Evolutionary conservation across 441 rosid species (phyloP), one percentile per base, ranked within the genome.

Genomic region (Aquilaria agallochum): DNA sequence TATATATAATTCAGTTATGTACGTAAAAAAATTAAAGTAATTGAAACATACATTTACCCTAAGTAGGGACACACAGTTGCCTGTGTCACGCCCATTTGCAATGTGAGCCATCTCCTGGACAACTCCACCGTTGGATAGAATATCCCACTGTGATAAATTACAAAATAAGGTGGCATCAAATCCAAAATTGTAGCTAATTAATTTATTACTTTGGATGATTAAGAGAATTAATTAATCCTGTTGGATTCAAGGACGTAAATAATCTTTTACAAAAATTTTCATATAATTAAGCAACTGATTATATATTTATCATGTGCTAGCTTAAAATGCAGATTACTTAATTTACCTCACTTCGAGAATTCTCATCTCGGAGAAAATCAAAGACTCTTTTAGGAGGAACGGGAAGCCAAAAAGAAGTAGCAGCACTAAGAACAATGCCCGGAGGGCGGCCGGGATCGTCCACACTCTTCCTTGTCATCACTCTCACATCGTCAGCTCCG

Each of bases 381-480:
- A 95, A 89, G 49, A 90, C 81, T 32, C 62, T 62, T 45, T 77
- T 76, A 0, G 89, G 97, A 0, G 92, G 62, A 59, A 77, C 90
- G 2, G 98, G 92, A 53, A 92, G 78, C 99, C 98, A 95, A 65
- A 92, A 88, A 11, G 99, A 89, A 77, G 98, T 84, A 9, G 96
- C 93, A 33, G 93, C 96, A 57, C 89, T 82, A 4, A 95, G 84
- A 46, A 89, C 87, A 71, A 85, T 74, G 15, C 99, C 98, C 0
- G 88, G 88, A 47, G 98, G 97, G 60, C 84, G 75, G 48, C 99
- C 99, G 4, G 95, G 98, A 64, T 89, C 97, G 62, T 79, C 81
- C 0, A 85, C 51, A 13, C 83, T 92, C 80, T 80, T 86, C 49
- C 92, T 55, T 30, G 95, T 83, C 98, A 88, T 89, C 14, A 92